A percentile compares a stretch with the other conserved stretches of the same genome.
Evolutionary conservation across 1,284 basidiomycete genomes (phyloP).

Genomic region (Apiotrichum montevideense): DNA sequence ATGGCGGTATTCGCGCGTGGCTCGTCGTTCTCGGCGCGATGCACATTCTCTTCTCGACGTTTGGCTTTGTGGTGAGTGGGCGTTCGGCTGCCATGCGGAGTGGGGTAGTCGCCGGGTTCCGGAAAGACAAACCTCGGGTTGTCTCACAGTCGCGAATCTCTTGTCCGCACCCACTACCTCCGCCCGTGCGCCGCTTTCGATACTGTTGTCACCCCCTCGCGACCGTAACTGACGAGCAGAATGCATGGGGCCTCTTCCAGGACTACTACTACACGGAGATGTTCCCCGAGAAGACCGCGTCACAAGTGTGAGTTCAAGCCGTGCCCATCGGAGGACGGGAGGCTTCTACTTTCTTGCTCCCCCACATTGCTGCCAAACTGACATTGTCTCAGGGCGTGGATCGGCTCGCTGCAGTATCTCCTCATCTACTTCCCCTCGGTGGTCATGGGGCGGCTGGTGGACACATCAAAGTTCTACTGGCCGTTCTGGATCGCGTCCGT

Average conservation of each 20-base stretch:
- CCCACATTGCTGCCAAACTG: background rate
- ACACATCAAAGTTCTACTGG: conserved; percentile 52
- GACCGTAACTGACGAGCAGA: conserved; percentile 14
- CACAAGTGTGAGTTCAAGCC: conserved; percentile 13
- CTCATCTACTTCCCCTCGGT: conserved; percentile 48
- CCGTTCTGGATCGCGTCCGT: conserved; percentile 49
- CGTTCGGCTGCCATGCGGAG: too few species aligned
- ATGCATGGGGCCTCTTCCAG: conserved; percentile 24
- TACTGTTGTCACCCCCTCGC: too few species aligned
- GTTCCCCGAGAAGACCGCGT: conserved; percentile 12
- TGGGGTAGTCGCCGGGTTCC: background rate
- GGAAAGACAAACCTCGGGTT: too few species aligned
- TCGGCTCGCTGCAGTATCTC: conserved; percentile 60
- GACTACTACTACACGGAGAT: conserved; percentile 14
- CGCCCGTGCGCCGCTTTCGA: too few species aligned
- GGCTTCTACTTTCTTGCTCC: too few species aligned
- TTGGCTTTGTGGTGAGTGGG: conserved; percentile 22
- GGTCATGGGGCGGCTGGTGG: conserved; percentile 54
- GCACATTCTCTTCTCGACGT: conserved; percentile 19
- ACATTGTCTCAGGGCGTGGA: conserved; percentile 52
- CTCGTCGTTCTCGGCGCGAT: conserved; percentile 17
- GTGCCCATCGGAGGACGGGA: background rate
- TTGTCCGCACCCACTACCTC: too few species aligned
- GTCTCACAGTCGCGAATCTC: too few species aligned
- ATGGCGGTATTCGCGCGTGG: conserved; percentile 21